Conservation (phyloP, 148 eudicot species). For the Vaccinium macrocarpon region DNA sequence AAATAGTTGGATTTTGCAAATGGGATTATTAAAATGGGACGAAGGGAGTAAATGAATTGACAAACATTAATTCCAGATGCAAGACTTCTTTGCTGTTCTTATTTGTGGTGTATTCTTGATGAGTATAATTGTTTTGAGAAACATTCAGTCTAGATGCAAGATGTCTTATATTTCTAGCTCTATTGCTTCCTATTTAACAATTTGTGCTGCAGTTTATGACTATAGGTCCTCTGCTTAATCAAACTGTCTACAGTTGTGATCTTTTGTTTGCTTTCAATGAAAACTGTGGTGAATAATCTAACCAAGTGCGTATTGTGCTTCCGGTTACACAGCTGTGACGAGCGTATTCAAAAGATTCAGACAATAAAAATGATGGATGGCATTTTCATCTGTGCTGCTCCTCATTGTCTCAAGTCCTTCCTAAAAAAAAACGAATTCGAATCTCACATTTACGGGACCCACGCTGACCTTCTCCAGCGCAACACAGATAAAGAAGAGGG, state of each 20-base stretch:
- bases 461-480: conserved; percentile 65
- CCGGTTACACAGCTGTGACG: conserved; percentile 65
- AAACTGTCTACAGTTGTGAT: neutral
- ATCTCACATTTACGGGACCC: conserved; percentile 56
- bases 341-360: conserved; percentile 92
- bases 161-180: neutral
- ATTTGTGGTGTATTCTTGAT: neutral
- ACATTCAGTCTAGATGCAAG: neutral
- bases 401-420: conserved; percentile 90
- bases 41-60: neutral
- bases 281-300: neutral
- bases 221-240: neutral
- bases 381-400: conserved; percentile 80
- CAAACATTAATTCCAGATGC: neutral
- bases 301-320: neutral
- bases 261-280: neutral
- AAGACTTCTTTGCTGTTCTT: neutral
- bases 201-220: neutral
- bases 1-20: too few species aligned
- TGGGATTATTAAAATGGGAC: too few species aligned
- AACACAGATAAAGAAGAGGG: conserved; percentile 47
- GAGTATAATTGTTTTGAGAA: too few species aligned
- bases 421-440: conserved; percentile 74
- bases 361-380: conserved; percentile 95
- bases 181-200: neutral